phyloP scores from a whole-genome alignment of 1,139 yeast species.

The Protomyces macrosporus region DNA sequence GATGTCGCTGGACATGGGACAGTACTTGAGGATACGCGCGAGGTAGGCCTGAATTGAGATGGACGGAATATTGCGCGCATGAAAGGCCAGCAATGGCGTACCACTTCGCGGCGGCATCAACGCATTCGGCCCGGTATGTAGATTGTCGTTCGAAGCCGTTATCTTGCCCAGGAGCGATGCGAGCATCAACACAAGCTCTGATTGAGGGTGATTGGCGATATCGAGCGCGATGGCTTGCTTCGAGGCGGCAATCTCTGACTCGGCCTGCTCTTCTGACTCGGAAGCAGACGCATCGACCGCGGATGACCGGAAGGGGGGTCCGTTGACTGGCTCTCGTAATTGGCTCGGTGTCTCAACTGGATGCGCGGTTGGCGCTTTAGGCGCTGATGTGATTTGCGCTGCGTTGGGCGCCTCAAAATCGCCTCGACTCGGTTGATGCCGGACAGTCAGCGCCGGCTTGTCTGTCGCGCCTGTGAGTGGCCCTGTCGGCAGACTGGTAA shows the following conservation, averaged over 20 bases:
- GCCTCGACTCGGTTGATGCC: neutral
- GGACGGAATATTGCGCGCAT: conserved; percentile 93
- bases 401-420: neutral
- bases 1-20: conserved; percentile 97
- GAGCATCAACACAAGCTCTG: conserved; percentile 75
- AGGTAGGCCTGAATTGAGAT: conserved; percentile 84
- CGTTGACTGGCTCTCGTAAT: neutral
- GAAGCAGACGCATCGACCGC: no score
- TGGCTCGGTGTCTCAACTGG: neutral
- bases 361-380: neutral
- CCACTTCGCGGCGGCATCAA: conserved; percentile 33
- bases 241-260: no score
- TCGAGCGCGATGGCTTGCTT: conserved; percentile 43
- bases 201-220: conserved; percentile 77
- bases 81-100: conserved; percentile 81
- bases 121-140: conserved; percentile 2
- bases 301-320: no score
- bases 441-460: neutral
- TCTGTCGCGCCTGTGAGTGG: neutral
- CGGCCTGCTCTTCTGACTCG: no score
- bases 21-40: conserved; percentile 83
- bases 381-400: neutral
- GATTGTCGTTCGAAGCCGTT: conserved; percentile 81
- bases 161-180: conserved; percentile 79
- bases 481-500: neutral